Conservation (phyloP, 2,329 filamentous ascomycete genomes). For the Podosphaera fusca region DNA sequence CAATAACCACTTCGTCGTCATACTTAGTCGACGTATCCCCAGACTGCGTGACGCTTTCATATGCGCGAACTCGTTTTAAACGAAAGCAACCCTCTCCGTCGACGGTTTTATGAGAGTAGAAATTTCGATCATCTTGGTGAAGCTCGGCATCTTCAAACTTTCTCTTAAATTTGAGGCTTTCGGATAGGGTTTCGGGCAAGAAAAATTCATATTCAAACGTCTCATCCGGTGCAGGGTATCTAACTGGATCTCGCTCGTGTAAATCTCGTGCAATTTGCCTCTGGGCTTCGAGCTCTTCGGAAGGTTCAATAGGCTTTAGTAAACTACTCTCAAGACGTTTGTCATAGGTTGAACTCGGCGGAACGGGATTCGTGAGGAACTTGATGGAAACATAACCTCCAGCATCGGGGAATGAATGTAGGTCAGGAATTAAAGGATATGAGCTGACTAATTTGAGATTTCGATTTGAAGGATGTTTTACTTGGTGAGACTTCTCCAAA, state of each 20-base stretch:
- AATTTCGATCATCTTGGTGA: constrained; percentile 26
- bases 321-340: constrained; percentile 36
- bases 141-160: constrained; percentile 36
- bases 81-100: constrained; percentile 27
- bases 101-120: constrained; percentile 29
- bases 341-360: constrained; percentile 29
- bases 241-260: constrained; percentile 31
- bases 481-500: constrained; percentile 27
- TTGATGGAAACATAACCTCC: constrained; percentile 48
- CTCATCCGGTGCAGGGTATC: constrained; percentile 31
- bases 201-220: constrained; percentile 45
- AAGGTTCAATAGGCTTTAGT: constrained; percentile 34
- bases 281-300: constrained; percentile 28
- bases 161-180: constrained; percentile 31
- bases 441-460: constrained; percentile 34
- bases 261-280: constrained; percentile 25
- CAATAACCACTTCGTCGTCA: constrained; percentile 37
- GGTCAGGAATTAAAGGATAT: constrained; percentile 38
- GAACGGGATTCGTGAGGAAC: constrained; percentile 41
- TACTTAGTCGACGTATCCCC: constrained; percentile 33
- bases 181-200: constrained; percentile 26
- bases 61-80: constrained; percentile 37
- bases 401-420: constrained; percentile 45
- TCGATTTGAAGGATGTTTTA: constrained; percentile 31
- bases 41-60: constrained; percentile 37